Base-by-base conservation (phyloP, 1,284 basidiomycete genomes). In the Trichosporon inkin region DNA sequence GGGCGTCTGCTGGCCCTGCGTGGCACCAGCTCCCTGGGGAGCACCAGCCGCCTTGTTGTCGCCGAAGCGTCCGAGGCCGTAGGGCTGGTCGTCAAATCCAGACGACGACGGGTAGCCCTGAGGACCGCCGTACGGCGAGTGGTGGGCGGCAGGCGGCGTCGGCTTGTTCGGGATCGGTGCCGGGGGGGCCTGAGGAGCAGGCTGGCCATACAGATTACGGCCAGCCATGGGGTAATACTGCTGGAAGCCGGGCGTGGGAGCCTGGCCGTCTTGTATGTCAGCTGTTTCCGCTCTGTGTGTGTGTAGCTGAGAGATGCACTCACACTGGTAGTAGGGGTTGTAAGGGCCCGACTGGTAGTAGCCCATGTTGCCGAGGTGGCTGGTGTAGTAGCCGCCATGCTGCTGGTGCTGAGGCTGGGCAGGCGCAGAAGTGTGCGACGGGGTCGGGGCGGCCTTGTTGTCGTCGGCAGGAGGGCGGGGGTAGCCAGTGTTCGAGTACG, bases 301-400 rank as follows among this genome's bases (percentile, higher is more conserved):
- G n/a, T n/a, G n/a, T 22, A 36, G 10, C 20, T 22, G 1, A 16
- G 32, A 17, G n/a, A 36, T 11, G n/a, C 13, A 72, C 76, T 67
- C 57, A 77, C 75, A 79, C 63, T 78, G 77, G 69, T 76, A 78
- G 73, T 79, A 79, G 14, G 77, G 77, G 74, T 79, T 79, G 76
- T 79, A 79, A 20, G 77, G 77, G 51, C 69, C 73, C 39, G 71
- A 65, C 57, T 72, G 72, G 67, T 79, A 78, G 68, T 77, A 78
- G 36, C 72, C 72, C 73, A 77, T 74, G 68, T 74, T 74, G 63
- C 69, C 66, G 61, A 74, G 64, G 34, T 71, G 67, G 28, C 69
- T 71, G 69, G 78, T 78, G 70, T 76, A 78, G 44, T 49, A 49
- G 44, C 44, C 44, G 32, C 67, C 68, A 61, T 65, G 68, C 68